Percentiles rank a stretch among this genome's conserved stretches.
Evolutionary conservation across 306 rosid species (phyloP).

Genomic region (Cucumis melo): DNA sequence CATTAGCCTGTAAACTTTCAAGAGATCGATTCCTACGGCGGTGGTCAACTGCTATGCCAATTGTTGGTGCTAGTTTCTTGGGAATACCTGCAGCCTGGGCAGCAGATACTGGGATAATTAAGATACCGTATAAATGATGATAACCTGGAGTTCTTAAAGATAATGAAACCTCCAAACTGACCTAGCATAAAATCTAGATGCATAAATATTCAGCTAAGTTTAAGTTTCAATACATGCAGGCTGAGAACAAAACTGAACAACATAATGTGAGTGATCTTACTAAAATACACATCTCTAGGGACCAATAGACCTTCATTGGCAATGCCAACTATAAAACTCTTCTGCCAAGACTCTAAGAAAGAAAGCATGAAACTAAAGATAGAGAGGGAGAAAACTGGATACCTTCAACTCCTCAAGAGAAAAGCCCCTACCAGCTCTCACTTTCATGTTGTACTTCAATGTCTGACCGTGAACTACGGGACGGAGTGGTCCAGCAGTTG

Average conservation of each 20-base stretch:
- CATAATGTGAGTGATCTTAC: not conserved
- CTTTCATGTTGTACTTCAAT: constrained; percentile 55
- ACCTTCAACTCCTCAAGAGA: constrained; percentile 57
- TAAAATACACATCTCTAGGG: not conserved
- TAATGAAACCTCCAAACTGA: not conserved
- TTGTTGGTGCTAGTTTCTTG: constrained; percentile 49
- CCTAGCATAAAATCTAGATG: not conserved
- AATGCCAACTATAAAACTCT: not conserved
- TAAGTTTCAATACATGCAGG: not conserved
- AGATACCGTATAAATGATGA: not conserved
- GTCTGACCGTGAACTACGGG: constrained; percentile 62
- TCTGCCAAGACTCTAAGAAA: not conserved
- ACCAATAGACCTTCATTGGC: not conserved
- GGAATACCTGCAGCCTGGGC: constrained; percentile 59
- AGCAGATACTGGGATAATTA: not conserved
- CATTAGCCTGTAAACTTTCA: constrained; percentile 45
- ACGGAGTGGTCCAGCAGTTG: constrained; percentile 47
- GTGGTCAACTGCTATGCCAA: constrained; percentile 62
- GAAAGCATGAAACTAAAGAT: not conserved
- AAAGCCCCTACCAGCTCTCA: constrained; percentile 55
- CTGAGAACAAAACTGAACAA: not conserved
- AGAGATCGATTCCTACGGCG: constrained; percentile 47
- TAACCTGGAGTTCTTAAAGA: not conserved
- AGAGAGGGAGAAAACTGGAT: not conserved
- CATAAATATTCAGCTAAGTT: not conserved